Evolutionary conservation across 495 filamentous ascomycete species (phyloP).

Genomic region (Penicillium cinerascens): DNA sequence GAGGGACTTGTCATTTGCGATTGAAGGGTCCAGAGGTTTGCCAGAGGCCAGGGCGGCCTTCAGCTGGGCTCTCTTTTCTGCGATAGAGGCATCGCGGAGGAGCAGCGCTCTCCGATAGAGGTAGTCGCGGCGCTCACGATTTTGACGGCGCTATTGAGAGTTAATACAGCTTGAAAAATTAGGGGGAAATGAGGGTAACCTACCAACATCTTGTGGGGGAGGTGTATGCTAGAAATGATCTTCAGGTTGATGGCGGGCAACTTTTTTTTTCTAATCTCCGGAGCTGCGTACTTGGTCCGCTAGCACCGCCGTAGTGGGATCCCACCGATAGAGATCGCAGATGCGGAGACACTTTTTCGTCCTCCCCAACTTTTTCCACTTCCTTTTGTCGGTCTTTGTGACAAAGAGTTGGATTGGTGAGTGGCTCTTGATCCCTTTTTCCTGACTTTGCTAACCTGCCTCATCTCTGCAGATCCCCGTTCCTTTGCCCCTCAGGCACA

Average conservation of each 20-base stretch:
- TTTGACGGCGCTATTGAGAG: conserved; percentile 58
- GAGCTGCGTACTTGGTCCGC: conserved; percentile 33
- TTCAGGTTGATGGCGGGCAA: conserved; percentile 27
- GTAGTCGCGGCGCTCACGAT: conserved; percentile 86
- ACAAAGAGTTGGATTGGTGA: conserved; percentile 22
- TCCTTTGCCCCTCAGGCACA: conserved; percentile 28
- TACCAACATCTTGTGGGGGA: conserved; percentile 39
- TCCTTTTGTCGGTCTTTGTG: conserved; percentile 21
- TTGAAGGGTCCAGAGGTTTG: conserved; percentile 79
- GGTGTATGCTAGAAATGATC: conserved; percentile 6
- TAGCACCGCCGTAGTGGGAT: conserved; percentile 33
- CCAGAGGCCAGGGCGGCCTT: conserved; percentile 79
- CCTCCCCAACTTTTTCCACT: conserved; percentile 18
- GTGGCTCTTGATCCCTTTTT: not conserved
- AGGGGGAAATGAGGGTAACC: conserved; percentile 7
- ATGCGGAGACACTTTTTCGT: conserved; percentile 31
- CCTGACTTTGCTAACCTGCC: conserved; percentile 3
- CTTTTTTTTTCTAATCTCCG: conserved; percentile 44
- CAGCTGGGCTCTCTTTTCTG: conserved; percentile 82
- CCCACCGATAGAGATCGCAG: conserved; percentile 32
- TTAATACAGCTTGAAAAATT: conserved; percentile 7
- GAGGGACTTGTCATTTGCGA: conserved; percentile 83
- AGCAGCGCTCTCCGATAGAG: conserved; percentile 79
- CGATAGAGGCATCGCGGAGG: conserved; percentile 87
- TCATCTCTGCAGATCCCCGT: conserved; percentile 9